These are phyloP conservation scores for Lachancea lanzarotensis DNA, from an alignment of 805 yeast genomes.

Conservation along the genomic window DNA sequence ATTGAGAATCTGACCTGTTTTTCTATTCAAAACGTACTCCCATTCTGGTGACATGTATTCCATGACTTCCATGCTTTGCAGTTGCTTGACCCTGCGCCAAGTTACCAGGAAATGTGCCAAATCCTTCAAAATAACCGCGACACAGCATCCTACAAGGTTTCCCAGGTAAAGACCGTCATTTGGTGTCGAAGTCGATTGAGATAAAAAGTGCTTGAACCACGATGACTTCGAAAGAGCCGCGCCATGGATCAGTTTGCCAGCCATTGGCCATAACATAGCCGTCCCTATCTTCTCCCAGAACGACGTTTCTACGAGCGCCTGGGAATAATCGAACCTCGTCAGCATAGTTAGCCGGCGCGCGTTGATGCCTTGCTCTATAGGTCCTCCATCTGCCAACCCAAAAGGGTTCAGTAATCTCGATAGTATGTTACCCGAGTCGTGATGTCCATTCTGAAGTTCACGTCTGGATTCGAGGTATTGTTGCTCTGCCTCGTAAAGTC, in stretches of 20 bases:
- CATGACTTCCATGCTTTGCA: constrained; percentile 12
- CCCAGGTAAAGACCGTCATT: constrained; percentile 13
- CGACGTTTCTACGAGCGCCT: constrained; percentile 6
- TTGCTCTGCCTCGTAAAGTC: constrained; percentile 7
- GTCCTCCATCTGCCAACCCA: not conserved
- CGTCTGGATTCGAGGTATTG: not conserved
- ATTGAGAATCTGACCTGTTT: constrained; percentile 5
- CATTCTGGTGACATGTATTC: constrained; percentile 10
- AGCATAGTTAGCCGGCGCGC: not conserved
- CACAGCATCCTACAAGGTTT: constrained; percentile 23
- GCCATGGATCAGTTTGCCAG: constrained; percentile 4
- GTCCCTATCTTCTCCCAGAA: constrained; percentile 5
- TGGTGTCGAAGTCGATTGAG: constrained; percentile 6
- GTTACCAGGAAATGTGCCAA: constrained; percentile 13
- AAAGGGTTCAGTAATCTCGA: constrained; percentile 1
- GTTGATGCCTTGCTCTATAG: not conserved
- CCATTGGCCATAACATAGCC: constrained; percentile 5
- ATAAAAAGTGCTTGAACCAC: not conserved
- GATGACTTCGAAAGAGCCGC: constrained; percentile 2
- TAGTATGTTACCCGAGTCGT: not conserved
- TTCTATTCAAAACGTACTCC: constrained; percentile 6
- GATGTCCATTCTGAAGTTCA: not conserved
- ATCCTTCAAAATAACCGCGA: constrained; percentile 15
- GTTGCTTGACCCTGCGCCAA: constrained; percentile 18
- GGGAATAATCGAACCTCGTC: constrained; percentile 5